A percentile compares a stretch with the other conserved stretches of the same genome.
phyloP scores from a whole-genome alignment of 345 rosid species.

The Eucalyptus regnans region DNA sequence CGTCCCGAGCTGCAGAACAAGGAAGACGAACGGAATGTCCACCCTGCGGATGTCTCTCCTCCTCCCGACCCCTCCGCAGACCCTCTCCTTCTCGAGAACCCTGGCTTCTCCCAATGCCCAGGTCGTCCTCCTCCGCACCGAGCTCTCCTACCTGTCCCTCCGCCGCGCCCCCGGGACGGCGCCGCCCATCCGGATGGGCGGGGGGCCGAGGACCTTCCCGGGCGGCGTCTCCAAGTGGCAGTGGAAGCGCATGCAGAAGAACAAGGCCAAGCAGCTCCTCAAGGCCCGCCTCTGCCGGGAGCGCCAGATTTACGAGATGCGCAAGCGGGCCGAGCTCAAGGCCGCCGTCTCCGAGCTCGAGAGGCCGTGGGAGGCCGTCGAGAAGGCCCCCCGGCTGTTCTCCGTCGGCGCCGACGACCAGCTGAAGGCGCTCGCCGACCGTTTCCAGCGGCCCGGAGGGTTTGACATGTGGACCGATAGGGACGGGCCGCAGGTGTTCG shows the following conservation, averaged over 20 bases:
- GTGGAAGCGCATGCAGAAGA: slow-evolving; percentile 91
- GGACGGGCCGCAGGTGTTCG: slow-evolving; percentile 65
- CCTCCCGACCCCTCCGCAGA: background rate
- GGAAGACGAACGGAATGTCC: background rate
- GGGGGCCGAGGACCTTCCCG: slow-evolving; percentile 75
- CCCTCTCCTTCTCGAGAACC: slow-evolving; percentile 31
- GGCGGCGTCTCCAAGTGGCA: slow-evolving; percentile 92
- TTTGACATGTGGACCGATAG: slow-evolving; percentile 70
- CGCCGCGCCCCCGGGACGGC: slow-evolving; percentile 9
- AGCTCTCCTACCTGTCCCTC: slow-evolving; percentile 14
- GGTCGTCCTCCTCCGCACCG: slow-evolving; percentile 9
- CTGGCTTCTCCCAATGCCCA: slow-evolving; percentile 8
- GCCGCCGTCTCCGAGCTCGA: slow-evolving; percentile 84
- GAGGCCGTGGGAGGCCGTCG: slow-evolving; percentile 79
- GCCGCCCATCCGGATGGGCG: slow-evolving; percentile 71
- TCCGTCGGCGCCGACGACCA: slow-evolving; percentile 77
- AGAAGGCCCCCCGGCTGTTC: slow-evolving; percentile 58
- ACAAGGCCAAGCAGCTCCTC: slow-evolving; percentile 80
- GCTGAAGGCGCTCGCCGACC: slow-evolving; percentile 76
- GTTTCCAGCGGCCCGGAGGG: slow-evolving; percentile 85
- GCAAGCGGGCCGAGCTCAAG: slow-evolving; percentile 84
- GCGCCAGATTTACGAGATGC: slow-evolving; percentile 87
- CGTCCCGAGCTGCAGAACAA: background rate
- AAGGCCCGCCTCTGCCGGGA: slow-evolving; percentile 67
- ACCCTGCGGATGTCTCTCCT: slow-evolving; percentile 8